Conservation (phyloP, 73 alveolate genomes). For the Paraurostyla sp. region DNA sequence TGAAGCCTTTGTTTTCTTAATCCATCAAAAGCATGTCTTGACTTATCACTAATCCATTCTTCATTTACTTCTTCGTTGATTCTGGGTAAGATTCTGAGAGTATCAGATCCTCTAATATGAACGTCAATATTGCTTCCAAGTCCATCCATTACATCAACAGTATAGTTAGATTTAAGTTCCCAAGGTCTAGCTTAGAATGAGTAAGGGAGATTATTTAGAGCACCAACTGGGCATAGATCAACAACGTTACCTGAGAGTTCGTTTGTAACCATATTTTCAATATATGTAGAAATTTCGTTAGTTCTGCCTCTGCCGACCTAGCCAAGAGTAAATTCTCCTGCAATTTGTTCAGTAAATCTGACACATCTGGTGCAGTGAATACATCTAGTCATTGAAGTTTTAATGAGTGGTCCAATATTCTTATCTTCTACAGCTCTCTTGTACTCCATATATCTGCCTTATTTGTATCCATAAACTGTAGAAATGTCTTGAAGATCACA, state of each 20-base stretch:
- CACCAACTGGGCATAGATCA: constrained; percentile 97
- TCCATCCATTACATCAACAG: constrained; percentile 91
- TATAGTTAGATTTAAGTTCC: constrained; percentile 89
- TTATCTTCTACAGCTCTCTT: constrained; percentile 96
- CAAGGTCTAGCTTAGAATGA: constrained; percentile 93
- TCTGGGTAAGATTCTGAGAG: constrained; percentile 93
- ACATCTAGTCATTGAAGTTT: constrained; percentile 93
- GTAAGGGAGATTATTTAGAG: constrained; percentile 90
- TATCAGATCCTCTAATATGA: constrained; percentile 92
- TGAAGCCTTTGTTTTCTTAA: constrained; percentile 88
- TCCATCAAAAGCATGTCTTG: constrained; percentile 95
- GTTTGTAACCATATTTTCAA: constrained; percentile 87
- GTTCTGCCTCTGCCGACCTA: constrained; percentile 89
- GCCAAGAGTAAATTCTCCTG: constrained; percentile 90
- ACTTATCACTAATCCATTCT: constrained; percentile 92
- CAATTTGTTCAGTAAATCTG: constrained; percentile 88
- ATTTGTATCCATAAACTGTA: constrained; percentile 88
- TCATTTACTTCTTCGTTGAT: constrained; percentile 93
- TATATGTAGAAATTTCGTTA: constrained; percentile 92
- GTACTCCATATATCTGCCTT: constrained; percentile 87
- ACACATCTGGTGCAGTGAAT: constrained; percentile 95
- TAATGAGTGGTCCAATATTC: constrained; percentile 90
- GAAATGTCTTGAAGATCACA: constrained; percentile 94
- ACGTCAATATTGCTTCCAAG: constrained; percentile 83
- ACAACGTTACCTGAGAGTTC: constrained; percentile 92